Evolutionary conservation across 306 rosid species (phyloP).

Genomic region (Inga laurina): DNA sequence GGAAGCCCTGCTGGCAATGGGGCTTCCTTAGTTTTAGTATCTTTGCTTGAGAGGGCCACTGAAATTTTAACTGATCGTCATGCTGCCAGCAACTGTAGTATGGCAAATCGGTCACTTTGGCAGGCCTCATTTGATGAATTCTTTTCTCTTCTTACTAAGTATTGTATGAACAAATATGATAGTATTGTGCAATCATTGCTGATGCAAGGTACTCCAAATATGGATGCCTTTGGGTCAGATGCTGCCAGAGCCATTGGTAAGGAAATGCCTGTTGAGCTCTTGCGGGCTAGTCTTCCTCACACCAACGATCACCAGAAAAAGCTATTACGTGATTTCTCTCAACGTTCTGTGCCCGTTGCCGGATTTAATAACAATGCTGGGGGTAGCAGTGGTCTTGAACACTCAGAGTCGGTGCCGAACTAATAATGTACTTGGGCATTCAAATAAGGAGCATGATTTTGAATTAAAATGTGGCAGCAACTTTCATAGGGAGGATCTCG

Average conservation of each 20-base stretch:
- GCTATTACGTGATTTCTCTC: conserved; percentile 72
- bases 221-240: conserved; percentile 60
- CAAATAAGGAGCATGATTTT: conserved; percentile 27
- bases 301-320: conserved; percentile 80
- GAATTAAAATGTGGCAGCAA: conserved; percentile 16
- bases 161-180: conserved; percentile 83
- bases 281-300: conserved; percentile 95
- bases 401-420: conserved; percentile 65
- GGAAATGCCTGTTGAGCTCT: conserved; percentile 97
- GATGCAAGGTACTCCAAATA: conserved; percentile 55
- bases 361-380: conserved; percentile 57
- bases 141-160: conserved; percentile 76
- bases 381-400: conserved; percentile 52
- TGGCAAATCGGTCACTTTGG: conserved; percentile 77
- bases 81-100: conserved; percentile 72
- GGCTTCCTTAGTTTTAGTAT: conserved; percentile 75
- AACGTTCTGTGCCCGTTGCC: conserved; percentile 75
- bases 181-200: conserved; percentile 64
- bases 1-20: conserved; percentile 93
- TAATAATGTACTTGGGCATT: conserved; percentile 34
- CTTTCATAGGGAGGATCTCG: conserved; percentile 23
- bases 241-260: conserved; percentile 66
- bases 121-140: conserved; percentile 93
- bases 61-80: conserved; percentile 77
- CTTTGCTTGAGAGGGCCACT: conserved; percentile 94